Evolutionary conservation across 108 stramenopile genomes (phyloP).

Genomic region (Pseudonitzschia multiseries): DNA sequence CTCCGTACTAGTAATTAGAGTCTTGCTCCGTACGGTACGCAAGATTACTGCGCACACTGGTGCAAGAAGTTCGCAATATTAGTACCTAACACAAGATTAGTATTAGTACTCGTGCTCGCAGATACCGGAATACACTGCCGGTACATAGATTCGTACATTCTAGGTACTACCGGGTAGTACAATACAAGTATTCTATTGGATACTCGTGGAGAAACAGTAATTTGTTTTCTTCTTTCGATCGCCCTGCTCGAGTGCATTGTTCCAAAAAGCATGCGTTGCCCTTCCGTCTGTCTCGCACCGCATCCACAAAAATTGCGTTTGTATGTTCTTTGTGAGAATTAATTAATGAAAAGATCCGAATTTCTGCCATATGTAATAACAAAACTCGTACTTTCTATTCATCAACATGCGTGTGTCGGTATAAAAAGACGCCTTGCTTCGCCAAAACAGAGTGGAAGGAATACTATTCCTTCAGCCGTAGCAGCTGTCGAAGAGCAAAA

Average conservation of each 20-base stretch:
- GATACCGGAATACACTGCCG: too few relatives aligned
- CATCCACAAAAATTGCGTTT: not conserved
- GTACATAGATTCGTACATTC: too few relatives aligned
- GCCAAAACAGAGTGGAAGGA: not conserved
- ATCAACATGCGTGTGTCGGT: not conserved
- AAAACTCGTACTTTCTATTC: too few relatives aligned
- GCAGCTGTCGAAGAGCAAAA: not conserved
- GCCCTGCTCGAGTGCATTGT: not conserved
- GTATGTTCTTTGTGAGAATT: not conserved
- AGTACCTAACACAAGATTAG: too few relatives aligned
- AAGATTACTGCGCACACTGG: too few relatives aligned
- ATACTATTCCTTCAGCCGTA: not conserved
- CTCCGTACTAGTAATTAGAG: too few relatives aligned
- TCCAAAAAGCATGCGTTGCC: not conserved
- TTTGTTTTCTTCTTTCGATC: not conserved
- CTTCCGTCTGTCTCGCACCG: not conserved
- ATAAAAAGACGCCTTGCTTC: not conserved
- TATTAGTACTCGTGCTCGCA: too few relatives aligned
- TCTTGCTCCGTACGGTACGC: too few relatives aligned
- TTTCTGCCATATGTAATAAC: too few relatives aligned
- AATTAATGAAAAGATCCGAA: not conserved
- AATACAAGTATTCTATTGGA: not conserved
- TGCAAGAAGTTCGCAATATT: too few relatives aligned
- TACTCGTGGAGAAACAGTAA: not conserved
- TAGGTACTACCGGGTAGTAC: too few relatives aligned